These are phyloP conservation scores for Candida rishiriensis DNA, from an alignment of 805 yeast genomes.

Conservation along the genomic window DNA sequence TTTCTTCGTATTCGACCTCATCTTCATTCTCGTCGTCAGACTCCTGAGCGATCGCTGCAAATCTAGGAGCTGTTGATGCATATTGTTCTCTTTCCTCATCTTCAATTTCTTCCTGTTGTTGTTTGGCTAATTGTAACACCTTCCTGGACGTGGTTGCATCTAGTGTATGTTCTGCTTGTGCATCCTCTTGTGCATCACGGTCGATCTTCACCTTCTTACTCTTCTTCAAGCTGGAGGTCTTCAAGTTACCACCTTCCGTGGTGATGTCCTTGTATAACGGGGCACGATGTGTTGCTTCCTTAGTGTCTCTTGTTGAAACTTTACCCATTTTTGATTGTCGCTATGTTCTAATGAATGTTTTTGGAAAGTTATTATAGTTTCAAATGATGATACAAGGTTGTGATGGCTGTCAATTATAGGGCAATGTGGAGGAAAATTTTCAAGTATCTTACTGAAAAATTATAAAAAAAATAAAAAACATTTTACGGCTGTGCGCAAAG, in stretches of 20 bases:
- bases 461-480: not conserved
- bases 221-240: slow-evolving; percentile 13
- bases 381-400: too few relatives aligned
- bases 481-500: not conserved
- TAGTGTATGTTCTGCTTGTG: slow-evolving; percentile 57
- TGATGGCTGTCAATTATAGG: not conserved
- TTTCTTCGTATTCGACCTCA: slow-evolving; percentile 25
- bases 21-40: slow-evolving; percentile 31
- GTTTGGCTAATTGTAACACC: slow-evolving; percentile 83
- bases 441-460: not conserved
- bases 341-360: too few relatives aligned
- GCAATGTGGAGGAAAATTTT: not conserved
- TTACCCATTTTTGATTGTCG: slow-evolving; percentile 53
- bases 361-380: too few relatives aligned
- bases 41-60: slow-evolving; percentile 30
- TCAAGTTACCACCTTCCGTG: slow-evolving; percentile 50
- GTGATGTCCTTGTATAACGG: slow-evolving; percentile 77
- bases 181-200: slow-evolving; percentile 38
- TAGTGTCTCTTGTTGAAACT: slow-evolving; percentile 45
- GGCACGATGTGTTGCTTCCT: slow-evolving; percentile 65
- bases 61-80: slow-evolving; percentile 25
- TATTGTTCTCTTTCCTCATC: slow-evolving; percentile 48
- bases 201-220: slow-evolving; percentile 17
- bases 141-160: slow-evolving; percentile 82
- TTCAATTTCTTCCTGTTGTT: slow-evolving; percentile 88